A percentile compares a stretch with the other conserved stretches of the same genome.
phyloP scores from a whole-genome alignment of 78 protist species.

The Dictyostelium purpureum region DNA sequence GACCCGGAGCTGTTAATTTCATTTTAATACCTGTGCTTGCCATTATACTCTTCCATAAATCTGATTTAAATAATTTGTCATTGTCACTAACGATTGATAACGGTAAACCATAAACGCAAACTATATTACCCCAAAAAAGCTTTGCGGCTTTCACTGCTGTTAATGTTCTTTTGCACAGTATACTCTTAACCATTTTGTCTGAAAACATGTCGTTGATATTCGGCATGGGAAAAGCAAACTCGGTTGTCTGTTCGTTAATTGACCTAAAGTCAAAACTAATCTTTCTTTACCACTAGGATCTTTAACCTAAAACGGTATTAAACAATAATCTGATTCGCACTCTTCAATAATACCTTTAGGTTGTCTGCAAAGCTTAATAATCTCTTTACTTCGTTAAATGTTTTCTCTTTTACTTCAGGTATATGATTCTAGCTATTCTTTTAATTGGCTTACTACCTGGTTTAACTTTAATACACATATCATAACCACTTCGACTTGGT shows the following conservation, averaged over 20 bases:
- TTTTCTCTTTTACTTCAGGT: background rate
- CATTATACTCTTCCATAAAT: conserved; percentile 21
- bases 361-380: too few species aligned
- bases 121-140: background rate
- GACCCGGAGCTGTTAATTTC: too few species aligned
- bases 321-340: background rate
- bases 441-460: background rate
- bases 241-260: background rate
- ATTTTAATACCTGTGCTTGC: too few species aligned
- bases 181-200: background rate
- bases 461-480: background rate
- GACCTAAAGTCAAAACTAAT: background rate
- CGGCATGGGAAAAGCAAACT: background rate
- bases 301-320: background rate
- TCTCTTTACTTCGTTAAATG: background rate
- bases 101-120: conserved; percentile 3
- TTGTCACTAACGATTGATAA: background rate
- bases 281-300: background rate
- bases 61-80: conserved; percentile 6
- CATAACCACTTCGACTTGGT: background rate
- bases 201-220: too few species aligned
- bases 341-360: background rate
- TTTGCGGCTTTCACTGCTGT: background rate
- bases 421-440: background rate
- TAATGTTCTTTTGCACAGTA: background rate